Conservation (phyloP, 108 stramenopile species). For the Aurantiochytrium sp. region DNA sequence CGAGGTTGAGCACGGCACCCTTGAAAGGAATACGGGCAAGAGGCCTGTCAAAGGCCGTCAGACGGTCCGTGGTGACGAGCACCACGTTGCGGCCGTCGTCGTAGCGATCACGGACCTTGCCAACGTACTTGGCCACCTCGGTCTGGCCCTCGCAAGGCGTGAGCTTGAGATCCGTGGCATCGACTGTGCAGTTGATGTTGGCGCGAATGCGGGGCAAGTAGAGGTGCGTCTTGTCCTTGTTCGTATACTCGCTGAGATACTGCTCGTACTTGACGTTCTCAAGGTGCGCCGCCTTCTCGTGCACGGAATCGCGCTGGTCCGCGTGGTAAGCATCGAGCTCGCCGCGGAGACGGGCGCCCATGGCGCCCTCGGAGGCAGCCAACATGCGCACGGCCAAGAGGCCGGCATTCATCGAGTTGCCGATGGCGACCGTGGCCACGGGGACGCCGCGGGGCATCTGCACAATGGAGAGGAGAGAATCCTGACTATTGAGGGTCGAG, state of each 20-base stretch:
- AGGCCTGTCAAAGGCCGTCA: constrained; percentile 92
- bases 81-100: constrained; percentile 49
- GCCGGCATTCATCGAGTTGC: constrained; percentile 94
- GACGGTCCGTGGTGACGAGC: constrained; percentile 92
- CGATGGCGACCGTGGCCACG: constrained; percentile 99
- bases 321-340: constrained; percentile 23
- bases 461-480: constrained; percentile 89
- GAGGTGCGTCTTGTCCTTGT: constrained; percentile 4
- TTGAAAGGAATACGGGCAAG: constrained; percentile 91
- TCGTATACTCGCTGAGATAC: constrained; percentile 27
- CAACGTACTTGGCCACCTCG: neutral
- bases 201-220: neutral
- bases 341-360: neutral
- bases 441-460: constrained; percentile 99
- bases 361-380: constrained; percentile 39
- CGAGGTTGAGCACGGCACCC: constrained; percentile 86
- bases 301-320: neutral
- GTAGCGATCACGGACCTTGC: constrained; percentile 54
- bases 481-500: constrained; percentile 87
- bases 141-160: neutral
- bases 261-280: constrained; percentile 36
- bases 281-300: constrained; percentile 39
- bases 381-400: constrained; percentile 87
- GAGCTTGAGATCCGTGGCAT: neutral
- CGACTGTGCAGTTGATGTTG: neutral